phyloP scores from a whole-genome alignment of 1,284 basidiomycete genomes.

The Melampsora occidentalis region DNA sequence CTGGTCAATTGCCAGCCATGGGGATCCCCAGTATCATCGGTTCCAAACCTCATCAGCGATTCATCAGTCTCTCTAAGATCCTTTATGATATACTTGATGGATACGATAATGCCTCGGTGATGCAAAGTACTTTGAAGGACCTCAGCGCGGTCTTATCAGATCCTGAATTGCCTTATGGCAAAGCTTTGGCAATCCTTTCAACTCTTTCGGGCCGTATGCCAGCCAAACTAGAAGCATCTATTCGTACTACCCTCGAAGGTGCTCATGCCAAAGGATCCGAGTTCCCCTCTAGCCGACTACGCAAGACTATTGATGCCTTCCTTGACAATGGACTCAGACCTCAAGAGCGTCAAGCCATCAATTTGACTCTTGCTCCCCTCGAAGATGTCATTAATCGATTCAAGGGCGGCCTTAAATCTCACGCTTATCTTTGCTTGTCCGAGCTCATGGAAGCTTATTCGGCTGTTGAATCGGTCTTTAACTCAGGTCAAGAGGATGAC shows the following conservation, averaged over 20 bases:
- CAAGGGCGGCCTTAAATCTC: constrained; percentile 75
- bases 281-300: constrained; percentile 75
- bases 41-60: constrained; percentile 85
- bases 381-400: constrained; percentile 79
- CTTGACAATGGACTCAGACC: constrained; percentile 75
- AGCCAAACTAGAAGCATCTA: constrained; percentile 78
- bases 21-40: constrained; percentile 82
- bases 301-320: constrained; percentile 79
- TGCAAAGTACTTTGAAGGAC: constrained; percentile 77
- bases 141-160: constrained; percentile 74
- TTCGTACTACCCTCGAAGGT: constrained; percentile 74
- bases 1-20: constrained; percentile 81
- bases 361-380: constrained; percentile 68
- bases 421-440: constrained; percentile 76
- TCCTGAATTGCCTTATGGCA: constrained; percentile 83
- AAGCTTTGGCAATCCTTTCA: constrained; percentile 78
- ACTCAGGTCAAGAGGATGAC: constrained; percentile 81
- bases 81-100: constrained; percentile 91
- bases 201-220: constrained; percentile 92
- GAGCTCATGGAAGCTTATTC: constrained; percentile 71
- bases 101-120: constrained; percentile 86
- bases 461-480: constrained; percentile 85
- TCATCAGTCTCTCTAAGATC: constrained; percentile 71
- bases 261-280: constrained; percentile 71
- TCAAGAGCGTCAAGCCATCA: constrained; percentile 74